Evolutionary conservation across 2,329 filamentous ascomycete species (phyloP).

Genomic region (Cordyceps sp.): DNA sequence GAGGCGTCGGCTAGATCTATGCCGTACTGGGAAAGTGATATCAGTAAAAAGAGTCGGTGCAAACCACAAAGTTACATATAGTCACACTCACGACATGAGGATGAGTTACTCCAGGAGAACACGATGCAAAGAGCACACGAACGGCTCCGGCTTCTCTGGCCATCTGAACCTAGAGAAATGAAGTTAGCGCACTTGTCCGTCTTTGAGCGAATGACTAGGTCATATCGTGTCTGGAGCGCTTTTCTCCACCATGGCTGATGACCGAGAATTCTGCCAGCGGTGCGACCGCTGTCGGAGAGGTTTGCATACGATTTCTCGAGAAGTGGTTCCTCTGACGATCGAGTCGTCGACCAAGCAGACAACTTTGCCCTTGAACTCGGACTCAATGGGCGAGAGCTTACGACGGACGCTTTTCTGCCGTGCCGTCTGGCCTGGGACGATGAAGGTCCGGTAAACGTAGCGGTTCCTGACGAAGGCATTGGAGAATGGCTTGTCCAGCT

Average conservation of each 20-base stretch:
- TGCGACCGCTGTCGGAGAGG: neutral
- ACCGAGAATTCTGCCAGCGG: too few species aligned
- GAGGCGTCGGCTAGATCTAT: neutral
- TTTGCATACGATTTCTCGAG: constrained; percentile 5
- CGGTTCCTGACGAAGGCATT: constrained; percentile 82
- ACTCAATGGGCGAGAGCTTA: constrained; percentile 75
- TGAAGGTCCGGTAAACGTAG: constrained; percentile 79
- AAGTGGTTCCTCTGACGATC: constrained; percentile 48
- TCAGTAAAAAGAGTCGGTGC: too few species aligned
- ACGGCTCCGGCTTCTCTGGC: constrained; percentile 67
- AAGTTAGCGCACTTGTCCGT: neutral
- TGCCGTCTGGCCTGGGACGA: constrained; percentile 55
- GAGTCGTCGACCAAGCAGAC: constrained; percentile 80
- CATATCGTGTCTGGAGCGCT: too few species aligned
- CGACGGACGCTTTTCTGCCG: constrained; percentile 75
- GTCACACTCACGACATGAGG: constrained; percentile 65
- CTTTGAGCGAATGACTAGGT: too few species aligned
- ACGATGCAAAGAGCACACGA: constrained; percentile 70
- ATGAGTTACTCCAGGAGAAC: constrained; percentile 67
- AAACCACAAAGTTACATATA: too few species aligned
- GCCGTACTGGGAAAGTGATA: neutral
- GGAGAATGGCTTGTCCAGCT: constrained; percentile 59
- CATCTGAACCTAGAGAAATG: constrained; percentile 32
- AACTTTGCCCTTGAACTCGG: constrained; percentile 67
- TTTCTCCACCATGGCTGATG: too few species aligned